Base-by-base conservation (phyloP, 768 basidiomycete genomes). In the Amanita polypyramis region DNA sequence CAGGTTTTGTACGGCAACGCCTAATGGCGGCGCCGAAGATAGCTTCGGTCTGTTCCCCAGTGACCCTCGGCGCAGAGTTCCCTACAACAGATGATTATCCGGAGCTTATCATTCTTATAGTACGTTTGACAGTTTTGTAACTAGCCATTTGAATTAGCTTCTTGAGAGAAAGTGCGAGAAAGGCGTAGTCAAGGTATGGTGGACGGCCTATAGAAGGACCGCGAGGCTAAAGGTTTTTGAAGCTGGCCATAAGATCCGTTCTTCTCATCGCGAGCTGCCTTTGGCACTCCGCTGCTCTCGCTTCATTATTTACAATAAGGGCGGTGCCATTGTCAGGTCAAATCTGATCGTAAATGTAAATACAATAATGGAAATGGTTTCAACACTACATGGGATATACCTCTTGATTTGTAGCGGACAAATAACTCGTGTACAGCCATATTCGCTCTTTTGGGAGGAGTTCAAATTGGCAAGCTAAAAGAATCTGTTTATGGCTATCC, bases 101-200 rank as follows among this genome's bases (percentile, higher is more conserved):
- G 20, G 32, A 45, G 43, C 43, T 33, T 45, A 45, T 45, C 43
- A 45, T 19, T 23, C 19, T 5, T 20, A 19, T 35, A 45, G 43
- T 19, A 45, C 43, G 32, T 33, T 35, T 45, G 43, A 45, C 43
- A 45, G 32, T 15, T 20, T 19, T 45, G 33, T 33, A 14, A 23
- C 19, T 30, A 25, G n/a, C 23, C 39, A 21, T 21, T 40, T 40
- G 39, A 40, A 40, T 40, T 21, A 14, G 33, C 12, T 21, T 33
- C 20, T 19, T 45, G 32, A 7, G 25, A 27, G 25, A 27, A 27
- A 27, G 25, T 27, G 25, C 25, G 7, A 27, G 25, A 27, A 27
- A 27, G 25, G 25, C 8, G 43, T 33, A 43, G 19, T 45, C 32
- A 45, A 20, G 43, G 43, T 45, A 11, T 32, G 10, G n/a, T 45